Base-by-base conservation (phyloP, 345 rosid genomes). In the Raphanus raphanistrum region DNA sequence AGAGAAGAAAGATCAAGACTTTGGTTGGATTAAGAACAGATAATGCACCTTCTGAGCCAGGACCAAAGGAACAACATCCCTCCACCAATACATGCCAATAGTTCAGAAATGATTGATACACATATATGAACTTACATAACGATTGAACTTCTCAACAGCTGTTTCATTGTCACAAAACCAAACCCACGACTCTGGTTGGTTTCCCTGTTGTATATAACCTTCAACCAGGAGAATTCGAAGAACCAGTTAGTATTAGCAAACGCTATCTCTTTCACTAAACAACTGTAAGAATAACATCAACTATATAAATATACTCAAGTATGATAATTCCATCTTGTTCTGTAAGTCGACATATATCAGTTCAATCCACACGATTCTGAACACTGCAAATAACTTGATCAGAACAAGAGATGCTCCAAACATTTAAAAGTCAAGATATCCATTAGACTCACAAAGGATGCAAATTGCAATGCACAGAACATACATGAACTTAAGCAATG, bases 171-270 rank as follows among this genome's bases (percentile, higher is more conserved):
- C 79, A 94, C 95, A 26, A 92, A 94, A 31, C 98, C 97, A 54
- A 94, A 94, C 12, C 98, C 98, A 33, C 98, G 90, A 64, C 98
- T 94, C 74, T 79, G 86, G 66, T 94, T 92, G 16, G 87, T 94
- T 63, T 90, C 92, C 74, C 88, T 87, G 71, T 92, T 90, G 83
- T 89, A 90, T 57, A 92, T 87, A 77, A 94, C 92, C 97, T 94
- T 80, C 71, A 79, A 80, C 43, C 74, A 58, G 1, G 38, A 70
- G 17, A 74, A 32, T 8, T 32, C 45, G 31, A 59, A 1, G 21
- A 65, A 59, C 9, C 21, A 66, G 60, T n/a, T 41, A 58, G 9
- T 5, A 38, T 41, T 7, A 65, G 8, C 57, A 50, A 50, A 15
- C 57, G 1, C 58, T 16, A 17, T 54, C 54, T n/a, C 60, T 48